Evolutionary conservation across 140 eudicot species (phyloP).

Genomic region (Flaveria floridana): DNA sequence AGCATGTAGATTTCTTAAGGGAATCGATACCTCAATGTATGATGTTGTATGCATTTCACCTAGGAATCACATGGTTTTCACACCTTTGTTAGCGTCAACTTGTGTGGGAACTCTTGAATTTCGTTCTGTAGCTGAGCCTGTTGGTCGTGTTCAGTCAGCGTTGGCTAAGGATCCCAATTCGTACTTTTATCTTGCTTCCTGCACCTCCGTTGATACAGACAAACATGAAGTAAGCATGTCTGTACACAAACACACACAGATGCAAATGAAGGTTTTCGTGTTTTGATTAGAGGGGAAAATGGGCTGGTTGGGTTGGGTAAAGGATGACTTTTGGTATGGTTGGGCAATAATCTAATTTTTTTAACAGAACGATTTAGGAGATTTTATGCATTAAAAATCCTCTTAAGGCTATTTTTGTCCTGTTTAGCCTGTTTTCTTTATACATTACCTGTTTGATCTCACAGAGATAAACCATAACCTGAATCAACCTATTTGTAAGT

Average conservation of each 20-base stretch:
- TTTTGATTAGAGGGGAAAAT: not conserved
- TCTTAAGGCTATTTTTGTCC: not conserved
- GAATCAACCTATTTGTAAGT: not conserved
- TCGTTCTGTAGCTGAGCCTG: slow-evolving; percentile 92
- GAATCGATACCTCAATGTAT: slow-evolving; percentile 62
- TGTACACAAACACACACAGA: not conserved
- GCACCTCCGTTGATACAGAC: slow-evolving; percentile 64
- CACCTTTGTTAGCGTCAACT: slow-evolving; percentile 92
- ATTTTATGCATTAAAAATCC: not conserved
- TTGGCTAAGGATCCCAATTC: slow-evolving; percentile 74
- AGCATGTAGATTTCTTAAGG: slow-evolving; percentile 89
- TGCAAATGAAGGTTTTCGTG: not conserved
- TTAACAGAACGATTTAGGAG: not conserved
- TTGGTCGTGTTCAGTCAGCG: slow-evolving; percentile 68
- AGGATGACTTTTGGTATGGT: not conserved
- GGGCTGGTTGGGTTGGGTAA: not conserved
- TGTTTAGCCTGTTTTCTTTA: not conserved
- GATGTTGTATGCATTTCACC: slow-evolving; percentile 91
- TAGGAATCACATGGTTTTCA: slow-evolving; percentile 95
- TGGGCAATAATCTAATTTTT: not conserved
- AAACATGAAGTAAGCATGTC: slow-evolving; percentile 72
- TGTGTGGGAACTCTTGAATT: slow-evolving; percentile 95
- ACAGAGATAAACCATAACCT: not conserved
- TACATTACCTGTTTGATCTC: not conserved
- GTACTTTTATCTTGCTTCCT: slow-evolving; percentile 70